phyloP scores from a whole-genome alignment of 2,329 filamentous ascomycete genomes.

The Pseudocercospora pini-densiflorae region DNA sequence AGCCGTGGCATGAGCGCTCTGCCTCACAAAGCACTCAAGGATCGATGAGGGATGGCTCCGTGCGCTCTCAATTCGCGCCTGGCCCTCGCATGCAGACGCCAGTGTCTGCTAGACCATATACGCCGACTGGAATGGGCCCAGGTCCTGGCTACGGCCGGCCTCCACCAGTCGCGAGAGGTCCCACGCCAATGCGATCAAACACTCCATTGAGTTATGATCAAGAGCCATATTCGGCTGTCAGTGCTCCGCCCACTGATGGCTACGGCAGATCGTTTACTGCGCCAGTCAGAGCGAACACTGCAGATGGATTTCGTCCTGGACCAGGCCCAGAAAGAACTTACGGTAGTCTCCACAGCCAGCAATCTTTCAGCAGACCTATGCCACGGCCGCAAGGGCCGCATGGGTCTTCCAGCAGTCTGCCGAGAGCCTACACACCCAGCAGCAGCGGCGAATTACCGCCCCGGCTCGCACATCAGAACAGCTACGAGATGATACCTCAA shows the following conservation, averaged over 20 bases:
- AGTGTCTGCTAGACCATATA: constrained; percentile 20
- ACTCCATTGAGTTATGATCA: constrained; percentile 24
- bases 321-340: constrained; percentile 27
- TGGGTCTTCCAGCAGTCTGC: constrained; percentile 20
- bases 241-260: constrained; percentile 14
- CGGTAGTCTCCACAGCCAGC: constrained; percentile 34
- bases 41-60: constrained; percentile 18
- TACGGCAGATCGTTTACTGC: constrained; percentile 24
- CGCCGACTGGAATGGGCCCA: constrained; percentile 9
- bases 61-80: constrained; percentile 15
- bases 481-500: constrained; percentile 40
- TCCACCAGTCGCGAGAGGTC: constrained; percentile 22
- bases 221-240: constrained; percentile 18
- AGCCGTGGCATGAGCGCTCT: constrained; percentile 28
- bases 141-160: constrained; percentile 23
- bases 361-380: constrained; percentile 29
- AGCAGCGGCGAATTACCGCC: constrained; percentile 4
- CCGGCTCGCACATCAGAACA: constrained; percentile 28
- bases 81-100: constrained; percentile 19
- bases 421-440: constrained; percentile 11
- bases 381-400: constrained; percentile 18
- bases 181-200: constrained; percentile 26
- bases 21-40: constrained; percentile 25
- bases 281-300: constrained; percentile 33
- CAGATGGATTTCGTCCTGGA: constrained; percentile 30